phyloP scores from a whole-genome alignment of 1,284 basidiomycete species.

The Hymenochaete sp. region DNA sequence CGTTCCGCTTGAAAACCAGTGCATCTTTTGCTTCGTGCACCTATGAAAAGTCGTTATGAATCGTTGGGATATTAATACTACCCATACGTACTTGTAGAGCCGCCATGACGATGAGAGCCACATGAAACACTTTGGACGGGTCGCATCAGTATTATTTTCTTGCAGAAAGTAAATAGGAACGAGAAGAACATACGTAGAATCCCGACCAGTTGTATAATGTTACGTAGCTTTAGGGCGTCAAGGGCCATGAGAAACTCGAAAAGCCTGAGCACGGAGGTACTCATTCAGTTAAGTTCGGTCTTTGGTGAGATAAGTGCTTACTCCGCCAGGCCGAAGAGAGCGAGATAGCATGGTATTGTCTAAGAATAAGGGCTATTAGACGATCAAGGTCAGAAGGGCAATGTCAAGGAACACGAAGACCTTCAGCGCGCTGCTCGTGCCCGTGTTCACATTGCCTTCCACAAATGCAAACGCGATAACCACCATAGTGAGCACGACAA shows the following conservation, averaged over 20 bases:
- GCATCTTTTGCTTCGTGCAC: conserved; percentile 57
- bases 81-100: conserved; percentile 72
- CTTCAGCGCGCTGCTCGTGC: conserved; percentile 38
- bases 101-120: conserved; percentile 61
- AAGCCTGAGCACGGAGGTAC: conserved; percentile 15
- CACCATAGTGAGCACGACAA: conserved; percentile 40
- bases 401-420: conserved; percentile 26
- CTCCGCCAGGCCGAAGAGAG: conserved; percentile 75
- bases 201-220: conserved; percentile 68
- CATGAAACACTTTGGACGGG: conserved; percentile 52
- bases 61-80: no score
- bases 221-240: conserved; percentile 62
- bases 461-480: conserved; percentile 44
- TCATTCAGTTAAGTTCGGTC: conserved; percentile 23
- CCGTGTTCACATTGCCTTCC: conserved; percentile 40
- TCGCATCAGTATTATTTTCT: not conserved
- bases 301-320: conserved; percentile 58
- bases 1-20: conserved; percentile 33
- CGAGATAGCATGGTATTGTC: conserved; percentile 80
- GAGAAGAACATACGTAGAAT: conserved; percentile 48
- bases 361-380: conserved; percentile 24
- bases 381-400: not conserved
- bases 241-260: conserved; percentile 22
- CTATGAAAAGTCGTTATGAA: no score
- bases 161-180: not conserved